Conservation (phyloP, 768 basidiomycete species). For the Boletales sp. region DNA sequence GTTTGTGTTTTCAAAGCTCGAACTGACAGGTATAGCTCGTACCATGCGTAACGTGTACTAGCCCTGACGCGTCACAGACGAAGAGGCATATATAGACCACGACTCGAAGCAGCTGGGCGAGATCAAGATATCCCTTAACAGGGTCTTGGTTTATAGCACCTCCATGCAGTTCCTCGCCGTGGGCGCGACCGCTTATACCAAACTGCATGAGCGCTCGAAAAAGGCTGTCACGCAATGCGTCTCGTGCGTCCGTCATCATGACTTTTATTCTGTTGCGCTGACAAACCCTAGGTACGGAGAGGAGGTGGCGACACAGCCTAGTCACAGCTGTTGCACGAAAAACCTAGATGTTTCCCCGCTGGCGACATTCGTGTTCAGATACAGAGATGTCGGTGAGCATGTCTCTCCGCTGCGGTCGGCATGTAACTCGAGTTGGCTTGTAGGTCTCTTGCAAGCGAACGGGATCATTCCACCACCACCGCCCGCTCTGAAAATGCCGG, state of each 20-base stretch:
- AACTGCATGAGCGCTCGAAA: slow-evolving; percentile 30
- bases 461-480: slow-evolving; percentile 21
- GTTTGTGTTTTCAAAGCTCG: slow-evolving; percentile 27
- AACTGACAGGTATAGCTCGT: slow-evolving; percentile 23
- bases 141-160: neutral
- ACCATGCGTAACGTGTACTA: too few species aligned
- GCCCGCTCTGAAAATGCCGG: neutral
- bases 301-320: slow-evolving; percentile 4
- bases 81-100: slow-evolving; percentile 21
- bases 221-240: slow-evolving; percentile 30
- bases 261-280: neutral
- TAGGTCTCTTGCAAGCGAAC: slow-evolving; percentile 27
- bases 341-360: slow-evolving; percentile 19
- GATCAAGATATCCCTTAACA: slow-evolving; percentile 13
- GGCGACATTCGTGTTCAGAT: slow-evolving; percentile 28
- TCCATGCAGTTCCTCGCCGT: accelerated
- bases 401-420: neutral
- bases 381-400: slow-evolving; percentile 26
- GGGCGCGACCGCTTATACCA: slow-evolving; percentile 4
- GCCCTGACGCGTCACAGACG: slow-evolving; percentile 19
- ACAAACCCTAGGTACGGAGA: slow-evolving; percentile 20
- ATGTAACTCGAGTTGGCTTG: neutral
- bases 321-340: neutral
- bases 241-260: slow-evolving; percentile 13
- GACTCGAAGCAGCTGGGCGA: slow-evolving; percentile 19